Conservation (phyloP, 2,329 filamentous ascomycete genomes). For the Alternaria atra region DNA sequence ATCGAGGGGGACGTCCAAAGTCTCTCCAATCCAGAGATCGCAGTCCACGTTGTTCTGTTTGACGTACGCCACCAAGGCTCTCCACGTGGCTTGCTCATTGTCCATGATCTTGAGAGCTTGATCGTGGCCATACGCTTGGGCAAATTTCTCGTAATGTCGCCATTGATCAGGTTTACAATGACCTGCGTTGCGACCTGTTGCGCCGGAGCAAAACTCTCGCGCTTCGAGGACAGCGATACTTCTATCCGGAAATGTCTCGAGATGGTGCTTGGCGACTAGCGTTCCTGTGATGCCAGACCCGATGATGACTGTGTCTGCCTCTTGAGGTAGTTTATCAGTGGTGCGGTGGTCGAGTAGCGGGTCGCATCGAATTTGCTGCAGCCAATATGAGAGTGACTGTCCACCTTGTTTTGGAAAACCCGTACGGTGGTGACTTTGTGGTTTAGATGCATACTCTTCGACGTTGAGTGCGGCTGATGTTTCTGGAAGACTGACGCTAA, state of each 20-base stretch:
- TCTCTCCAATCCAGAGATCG: conserved; percentile 42
- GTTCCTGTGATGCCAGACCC: conserved; percentile 44
- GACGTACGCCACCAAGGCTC: conserved; percentile 30
- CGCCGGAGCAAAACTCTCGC: conserved; percentile 42
- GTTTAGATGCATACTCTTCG: conserved; percentile 28
- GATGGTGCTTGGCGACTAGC: conserved; percentile 31
- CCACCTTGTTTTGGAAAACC: conserved; percentile 36
- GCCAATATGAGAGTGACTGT: conserved; percentile 40
- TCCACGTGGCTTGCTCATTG: conserved; percentile 40
- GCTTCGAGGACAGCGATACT: conserved; percentile 36
- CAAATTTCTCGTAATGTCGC: conserved; percentile 36
- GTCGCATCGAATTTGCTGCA: conserved; percentile 40
- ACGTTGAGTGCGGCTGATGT: conserved; percentile 26
- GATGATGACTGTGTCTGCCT: conserved; percentile 47
- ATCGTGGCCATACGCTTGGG: conserved; percentile 36
- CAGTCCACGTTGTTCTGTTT: conserved; percentile 35
- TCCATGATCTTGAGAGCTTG: conserved; percentile 39
- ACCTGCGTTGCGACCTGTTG: conserved; percentile 41
- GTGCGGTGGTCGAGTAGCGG: conserved; percentile 39
- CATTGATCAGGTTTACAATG: conserved; percentile 42
- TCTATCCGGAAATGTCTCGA: conserved; percentile 29
- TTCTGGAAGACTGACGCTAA: conserved; percentile 16
- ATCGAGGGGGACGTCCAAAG: conserved; percentile 36
- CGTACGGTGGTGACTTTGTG: conserved; percentile 16
- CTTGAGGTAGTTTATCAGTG: conserved; percentile 38